These are phyloP conservation scores for Pseudocercospora ulei DNA, from an alignment of 2,329 filamentous ascomycete genomes.

Conservation along the genomic window DNA sequence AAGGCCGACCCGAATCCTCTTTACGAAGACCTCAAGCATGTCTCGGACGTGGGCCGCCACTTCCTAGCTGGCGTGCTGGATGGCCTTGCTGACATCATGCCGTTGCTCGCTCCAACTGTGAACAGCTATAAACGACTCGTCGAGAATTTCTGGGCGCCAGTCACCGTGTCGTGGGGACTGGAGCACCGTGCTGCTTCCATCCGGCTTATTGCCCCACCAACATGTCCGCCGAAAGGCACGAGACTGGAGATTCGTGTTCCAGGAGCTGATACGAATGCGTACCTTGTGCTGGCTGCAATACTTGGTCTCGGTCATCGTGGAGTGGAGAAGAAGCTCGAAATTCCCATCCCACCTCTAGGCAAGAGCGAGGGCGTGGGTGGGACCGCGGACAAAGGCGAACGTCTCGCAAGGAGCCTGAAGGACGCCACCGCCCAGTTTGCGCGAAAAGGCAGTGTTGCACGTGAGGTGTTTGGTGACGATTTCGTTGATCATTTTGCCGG, in stretches of 20 bases:
- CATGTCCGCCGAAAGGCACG: slow-evolving; percentile 71
- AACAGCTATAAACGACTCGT: slow-evolving; percentile 98
- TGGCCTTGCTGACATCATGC: slow-evolving; percentile 91
- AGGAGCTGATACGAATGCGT: slow-evolving; percentile 87
- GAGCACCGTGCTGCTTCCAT: slow-evolving; percentile 91
- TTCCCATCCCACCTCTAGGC: slow-evolving; percentile 70
- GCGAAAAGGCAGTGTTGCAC: slow-evolving; percentile 69
- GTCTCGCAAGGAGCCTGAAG: slow-evolving; percentile 73
- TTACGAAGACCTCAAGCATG: slow-evolving; percentile 64
- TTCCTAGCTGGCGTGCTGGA: slow-evolving; percentile 86
- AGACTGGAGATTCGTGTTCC: slow-evolving; percentile 87
- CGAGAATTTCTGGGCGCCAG: slow-evolving; percentile 98
- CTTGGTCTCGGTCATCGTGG: slow-evolving; percentile 83
- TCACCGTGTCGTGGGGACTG: slow-evolving; percentile 92
- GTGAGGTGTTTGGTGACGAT: slow-evolving; percentile 84
- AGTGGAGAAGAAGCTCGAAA: slow-evolving; percentile 80
- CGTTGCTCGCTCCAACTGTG: slow-evolving; percentile 81
- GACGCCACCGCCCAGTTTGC: slow-evolving; percentile 75
- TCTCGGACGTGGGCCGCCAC: slow-evolving; percentile 82
- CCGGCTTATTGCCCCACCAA: slow-evolving; percentile 79
- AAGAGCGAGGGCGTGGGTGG: slow-evolving; percentile 76
- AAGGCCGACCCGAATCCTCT: slow-evolving; percentile 59
- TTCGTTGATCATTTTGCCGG: slow-evolving; percentile 96
- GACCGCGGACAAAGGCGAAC: slow-evolving; percentile 57
- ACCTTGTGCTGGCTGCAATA: slow-evolving; percentile 76